Evolutionary conservation across 73 alveolate genomes (phyloP).

Genomic region (Blepharisma japonicum): DNA sequence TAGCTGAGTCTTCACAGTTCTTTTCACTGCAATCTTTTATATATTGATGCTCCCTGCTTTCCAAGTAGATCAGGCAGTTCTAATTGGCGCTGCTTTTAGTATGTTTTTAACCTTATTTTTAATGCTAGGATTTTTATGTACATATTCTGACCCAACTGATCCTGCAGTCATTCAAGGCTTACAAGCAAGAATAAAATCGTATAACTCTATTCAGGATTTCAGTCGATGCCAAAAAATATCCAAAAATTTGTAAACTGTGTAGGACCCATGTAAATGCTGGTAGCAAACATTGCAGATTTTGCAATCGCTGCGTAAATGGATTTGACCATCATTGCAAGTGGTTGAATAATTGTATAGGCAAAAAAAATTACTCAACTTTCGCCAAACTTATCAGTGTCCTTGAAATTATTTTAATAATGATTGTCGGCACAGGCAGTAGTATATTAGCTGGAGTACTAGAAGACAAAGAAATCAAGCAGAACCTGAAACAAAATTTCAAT

Average conservation of each 20-base stretch:
- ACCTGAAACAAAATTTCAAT: not conserved
- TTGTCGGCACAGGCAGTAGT: not conserved
- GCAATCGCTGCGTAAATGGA: conserved; percentile 60
- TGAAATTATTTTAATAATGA: not conserved
- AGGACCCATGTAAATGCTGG: not conserved
- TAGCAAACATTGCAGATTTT: conserved; percentile 54
- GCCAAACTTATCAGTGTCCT: not conserved
- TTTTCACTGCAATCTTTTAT: not conserved
- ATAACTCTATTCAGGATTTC: not conserved
- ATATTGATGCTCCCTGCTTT: not conserved
- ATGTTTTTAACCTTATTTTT: conserved; percentile 6
- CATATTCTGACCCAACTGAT: conserved; percentile 9
- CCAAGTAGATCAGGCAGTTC: not conserved
- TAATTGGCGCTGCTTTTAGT: not conserved
- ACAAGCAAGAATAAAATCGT: conserved; percentile 6
- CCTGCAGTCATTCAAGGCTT: conserved; percentile 8
- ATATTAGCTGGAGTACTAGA: not conserved
- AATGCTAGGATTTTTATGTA: conserved; percentile 17
- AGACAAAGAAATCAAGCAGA: not conserved
- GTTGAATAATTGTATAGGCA: conserved; percentile 72
- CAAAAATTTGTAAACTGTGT: conserved; percentile 23
- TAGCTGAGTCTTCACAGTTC: conserved; percentile 34
- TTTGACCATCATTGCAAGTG: conserved; percentile 78
- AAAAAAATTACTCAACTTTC: conserved; percentile 26
- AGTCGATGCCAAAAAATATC: not conserved